Base-by-base conservation (phyloP, 495 filamentous ascomycete species). In the Tuber brumale region DNA sequence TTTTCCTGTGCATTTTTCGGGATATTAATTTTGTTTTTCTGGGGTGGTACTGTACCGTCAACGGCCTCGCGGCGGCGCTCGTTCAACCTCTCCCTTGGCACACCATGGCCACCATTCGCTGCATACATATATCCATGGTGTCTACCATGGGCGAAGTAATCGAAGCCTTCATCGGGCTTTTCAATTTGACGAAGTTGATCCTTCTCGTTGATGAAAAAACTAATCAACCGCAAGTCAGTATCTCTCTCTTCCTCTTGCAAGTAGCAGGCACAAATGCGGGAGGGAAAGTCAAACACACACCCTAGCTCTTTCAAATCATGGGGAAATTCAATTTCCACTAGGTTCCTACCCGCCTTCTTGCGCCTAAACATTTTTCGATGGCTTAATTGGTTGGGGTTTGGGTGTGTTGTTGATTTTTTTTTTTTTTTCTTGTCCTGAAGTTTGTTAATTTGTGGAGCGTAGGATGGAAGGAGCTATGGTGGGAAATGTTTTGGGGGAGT, bases 101-200 rank as follows among this genome's bases (percentile, higher is more conserved):
- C 81, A 23, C 76, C 73, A 61, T 73, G 66, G 42, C 39, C 39
- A 48, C 27, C 43, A 46, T 80, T 82, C 46, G 41, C 73, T 8
- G 45, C 61, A 31, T 80, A 80, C 72, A 80, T 76, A 3, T 80
- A 80, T 19, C 76, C 79, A 51, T 80, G 79, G 12, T 78, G 41
- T 39, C 71, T 80, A 12, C 81, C 81, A 43, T 80, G 72, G 14
- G 74, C 27, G 51, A 76, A 78, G 70, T 80, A 82, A 27, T 82
- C 76, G 39, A 80, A 82, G 23, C 43, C 45, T 51, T 77, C 75
- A 19, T 76, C 70, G 6, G 81, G 81, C 4, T 82, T 80, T 44
- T 76, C 77, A 9, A 80, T 82, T 69, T 82, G 81, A 9, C 81
- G 81, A 43, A 82, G 27, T 45, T 82, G 72, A 48, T 82, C 81